Conservation (phyloP, 805 yeast species). For the Komagataella pseudopastoris region DNA sequence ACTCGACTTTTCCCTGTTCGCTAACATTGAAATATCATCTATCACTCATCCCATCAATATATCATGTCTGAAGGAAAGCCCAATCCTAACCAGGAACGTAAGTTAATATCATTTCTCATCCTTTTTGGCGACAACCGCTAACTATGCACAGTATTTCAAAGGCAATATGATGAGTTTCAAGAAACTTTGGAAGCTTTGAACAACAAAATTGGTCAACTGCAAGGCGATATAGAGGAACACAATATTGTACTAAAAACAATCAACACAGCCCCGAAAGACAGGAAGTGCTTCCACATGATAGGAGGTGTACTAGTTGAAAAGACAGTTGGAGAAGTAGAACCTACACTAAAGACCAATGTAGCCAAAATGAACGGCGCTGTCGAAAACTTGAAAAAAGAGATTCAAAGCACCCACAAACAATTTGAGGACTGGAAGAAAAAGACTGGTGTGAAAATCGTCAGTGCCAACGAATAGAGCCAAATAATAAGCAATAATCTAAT, state of each 20-base stretch:
- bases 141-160: slow-evolving; percentile 23
- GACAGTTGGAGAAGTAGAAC: slow-evolving; percentile 62
- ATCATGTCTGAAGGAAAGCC: not conserved
- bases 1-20: not conserved
- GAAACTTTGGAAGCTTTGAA: slow-evolving; percentile 30
- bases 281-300: slow-evolving; percentile 86
- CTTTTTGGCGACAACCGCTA: not conserved
- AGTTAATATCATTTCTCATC: not conserved
- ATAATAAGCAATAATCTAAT: not conserved
- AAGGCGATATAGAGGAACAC: slow-evolving; percentile 31
- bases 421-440: slow-evolving; percentile 36
- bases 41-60: not conserved
- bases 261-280: slow-evolving; percentile 30
- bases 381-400: slow-evolving; percentile 23
- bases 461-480: slow-evolving; percentile 4
- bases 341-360: slow-evolving; percentile 43
- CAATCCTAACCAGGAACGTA: not conserved
- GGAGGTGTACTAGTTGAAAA: slow-evolving; percentile 87
- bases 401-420: slow-evolving; percentile 23
- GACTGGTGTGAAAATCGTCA: slow-evolving; percentile 34
- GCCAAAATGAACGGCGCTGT: slow-evolving; percentile 30
- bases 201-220: slow-evolving; percentile 31
- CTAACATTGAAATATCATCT: not conserved
- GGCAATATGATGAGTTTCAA: slow-evolving; percentile 37
- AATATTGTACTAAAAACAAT: slow-evolving; percentile 46